A percentile compares a stretch with the other conserved stretches of the same genome.
Evolutionary conservation across 345 rosid genomes (phyloP).

Genomic region (Passiflora organensis): DNA sequence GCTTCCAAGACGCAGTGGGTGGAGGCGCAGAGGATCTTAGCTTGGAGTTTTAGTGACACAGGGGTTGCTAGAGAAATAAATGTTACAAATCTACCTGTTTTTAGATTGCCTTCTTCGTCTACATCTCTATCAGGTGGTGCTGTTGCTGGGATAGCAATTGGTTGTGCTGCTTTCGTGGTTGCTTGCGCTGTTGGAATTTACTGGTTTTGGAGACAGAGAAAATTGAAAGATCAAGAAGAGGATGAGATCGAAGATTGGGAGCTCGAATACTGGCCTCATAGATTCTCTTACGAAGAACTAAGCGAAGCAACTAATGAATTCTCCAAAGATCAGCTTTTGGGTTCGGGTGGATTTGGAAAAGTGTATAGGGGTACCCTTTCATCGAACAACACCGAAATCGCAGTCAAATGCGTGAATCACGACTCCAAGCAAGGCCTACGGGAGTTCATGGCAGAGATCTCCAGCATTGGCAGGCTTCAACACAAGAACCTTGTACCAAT

Average conservation of each 20-base stretch:
- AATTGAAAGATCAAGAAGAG: slow-evolving; percentile 38
- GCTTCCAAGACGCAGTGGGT: slow-evolving; percentile 67
- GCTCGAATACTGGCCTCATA: slow-evolving; percentile 85
- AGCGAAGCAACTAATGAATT: slow-evolving; percentile 49
- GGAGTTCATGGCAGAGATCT: slow-evolving; percentile 94
- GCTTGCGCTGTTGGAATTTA: slow-evolving; percentile 30
- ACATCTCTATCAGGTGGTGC: slow-evolving; percentile 52
- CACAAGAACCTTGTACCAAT: slow-evolving; percentile 77
- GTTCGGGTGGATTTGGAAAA: slow-evolving; percentile 78
- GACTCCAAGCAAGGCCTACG: slow-evolving; percentile 83
- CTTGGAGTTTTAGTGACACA: slow-evolving; percentile 82
- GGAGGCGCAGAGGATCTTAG: slow-evolving; percentile 63
- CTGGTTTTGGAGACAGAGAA: slow-evolving; percentile 43
- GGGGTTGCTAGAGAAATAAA: slow-evolving; percentile 59
- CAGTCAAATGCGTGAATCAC: slow-evolving; percentile 82
- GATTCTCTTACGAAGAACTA: slow-evolving; percentile 76
- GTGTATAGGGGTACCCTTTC: slow-evolving; percentile 57
- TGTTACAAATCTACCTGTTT: slow-evolving; percentile 55
- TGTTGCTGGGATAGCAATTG: slow-evolving; percentile 60
- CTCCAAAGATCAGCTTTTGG: slow-evolving; percentile 60
- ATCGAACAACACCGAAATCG: slow-evolving; percentile 46
- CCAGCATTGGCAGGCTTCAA: slow-evolving; percentile 82
- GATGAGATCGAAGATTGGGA: slow-evolving; percentile 82
- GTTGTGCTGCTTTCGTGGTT: slow-evolving; percentile 36
- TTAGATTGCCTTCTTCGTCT: slow-evolving; percentile 34